A percentile compares a stretch with the other conserved stretches of the same genome.
These are phyloP conservation scores for Nissolia schottii DNA, from an alignment of 306 rosid genomes.

Conservation along the genomic window DNA sequence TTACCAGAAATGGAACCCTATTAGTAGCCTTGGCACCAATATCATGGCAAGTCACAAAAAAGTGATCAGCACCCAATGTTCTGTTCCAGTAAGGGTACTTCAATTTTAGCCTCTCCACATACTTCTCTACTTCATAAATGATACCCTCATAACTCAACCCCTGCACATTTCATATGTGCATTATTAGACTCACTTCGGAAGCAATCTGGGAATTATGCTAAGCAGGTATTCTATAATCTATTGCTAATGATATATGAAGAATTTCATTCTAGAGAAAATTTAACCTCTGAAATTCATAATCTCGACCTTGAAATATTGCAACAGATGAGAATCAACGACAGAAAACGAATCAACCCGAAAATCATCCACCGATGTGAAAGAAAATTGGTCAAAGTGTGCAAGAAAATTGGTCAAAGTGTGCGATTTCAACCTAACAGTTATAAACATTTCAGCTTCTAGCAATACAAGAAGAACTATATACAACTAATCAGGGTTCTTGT, in stretches of 20 bases:
- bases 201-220: not conserved
- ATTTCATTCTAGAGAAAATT: not conserved
- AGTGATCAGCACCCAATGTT: slow-evolving; percentile 34
- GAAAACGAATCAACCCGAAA: not conserved
- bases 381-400: not conserved
- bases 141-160: slow-evolving; percentile 7
- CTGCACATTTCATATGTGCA: slow-evolving; percentile 12
- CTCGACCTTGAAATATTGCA: not conserved
- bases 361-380: not conserved
- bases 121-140: slow-evolving; percentile 1
- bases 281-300: not conserved
- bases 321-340: not conserved
- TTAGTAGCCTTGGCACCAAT: slow-evolving; percentile 17
- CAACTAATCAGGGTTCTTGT: not conserved
- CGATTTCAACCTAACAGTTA: not conserved
- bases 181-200: not conserved
- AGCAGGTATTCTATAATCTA: not conserved
- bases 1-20: slow-evolving; percentile 8
- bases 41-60: slow-evolving; percentile 36
- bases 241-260: not conserved
- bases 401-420: not conserved
- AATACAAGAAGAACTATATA: not conserved
- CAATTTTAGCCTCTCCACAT: slow-evolving; percentile 10
- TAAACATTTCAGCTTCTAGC: not conserved
- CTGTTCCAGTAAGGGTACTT: slow-evolving; percentile 35